A percentile compares a stretch with the other conserved stretches of the same genome.
Evolutionary conservation across 345 rosid species (phyloP).

Genomic region (Luvunga scandens): DNA sequence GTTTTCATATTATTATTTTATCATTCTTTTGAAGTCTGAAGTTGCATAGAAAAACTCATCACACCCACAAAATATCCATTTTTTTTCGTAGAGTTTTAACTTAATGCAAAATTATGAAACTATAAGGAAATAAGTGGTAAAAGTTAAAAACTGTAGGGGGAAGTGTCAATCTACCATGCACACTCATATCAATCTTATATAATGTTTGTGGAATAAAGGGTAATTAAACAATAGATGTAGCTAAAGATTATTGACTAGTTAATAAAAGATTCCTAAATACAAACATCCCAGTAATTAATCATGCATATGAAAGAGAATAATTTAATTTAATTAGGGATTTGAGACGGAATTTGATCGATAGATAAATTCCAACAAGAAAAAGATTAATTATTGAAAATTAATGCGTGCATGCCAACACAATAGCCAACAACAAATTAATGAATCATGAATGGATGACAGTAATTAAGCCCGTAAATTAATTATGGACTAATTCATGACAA

Average conservation of each 20-base stretch:
- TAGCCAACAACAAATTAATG: neutral
- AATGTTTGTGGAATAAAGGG: neutral
- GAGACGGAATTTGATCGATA: neutral
- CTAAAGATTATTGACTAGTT: too few relatives aligned
- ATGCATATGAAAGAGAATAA: neutral
- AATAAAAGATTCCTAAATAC: neutral
- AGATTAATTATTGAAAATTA: neutral
- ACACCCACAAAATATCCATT: too few relatives aligned
- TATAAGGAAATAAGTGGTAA: neutral
- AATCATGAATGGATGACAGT: neutral
- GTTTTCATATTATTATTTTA: too few relatives aligned
- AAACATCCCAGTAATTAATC: neutral
- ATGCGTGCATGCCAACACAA: neutral
- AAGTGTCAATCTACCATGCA: too few relatives aligned
- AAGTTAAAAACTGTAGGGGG: too few relatives aligned
- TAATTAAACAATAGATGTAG: neutral
- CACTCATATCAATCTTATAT: neutral
- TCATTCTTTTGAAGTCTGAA: too few relatives aligned
- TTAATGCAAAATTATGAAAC: too few relatives aligned
- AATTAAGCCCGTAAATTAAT: too few relatives aligned
- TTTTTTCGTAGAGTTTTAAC: too few relatives aligned
- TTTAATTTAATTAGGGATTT: neutral
- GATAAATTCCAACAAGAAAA: neutral
- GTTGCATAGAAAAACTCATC: too few relatives aligned
- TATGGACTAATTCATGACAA: too few relatives aligned